Percentiles rank a stretch among this genome's conserved stretches.
Conservation (phyloP, 1,139 yeast genomes). For the Meyerozyma smithsonii region DNA sequence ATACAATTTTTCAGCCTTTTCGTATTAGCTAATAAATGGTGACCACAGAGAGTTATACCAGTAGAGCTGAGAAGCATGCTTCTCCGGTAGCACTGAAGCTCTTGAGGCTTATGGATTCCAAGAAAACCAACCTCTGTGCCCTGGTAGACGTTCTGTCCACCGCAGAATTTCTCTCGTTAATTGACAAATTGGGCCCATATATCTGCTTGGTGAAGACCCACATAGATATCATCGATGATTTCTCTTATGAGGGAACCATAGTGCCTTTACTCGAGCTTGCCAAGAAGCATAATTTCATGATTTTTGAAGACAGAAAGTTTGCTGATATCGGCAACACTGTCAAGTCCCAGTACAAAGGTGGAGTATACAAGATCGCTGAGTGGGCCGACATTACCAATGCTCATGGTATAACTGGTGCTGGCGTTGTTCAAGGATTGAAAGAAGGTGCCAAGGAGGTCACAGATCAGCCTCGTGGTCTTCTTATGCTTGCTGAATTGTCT, state of each 20-base stretch:
- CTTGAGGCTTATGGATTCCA: constrained; percentile 67
- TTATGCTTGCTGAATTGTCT: constrained; percentile 94
- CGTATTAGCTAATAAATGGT: constrained; percentile 12
- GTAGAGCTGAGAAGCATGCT: constrained; percentile 65
- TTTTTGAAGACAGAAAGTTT: constrained; percentile 94
- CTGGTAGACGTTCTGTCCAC: constrained; percentile 90
- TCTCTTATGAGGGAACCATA: constrained; percentile 73
- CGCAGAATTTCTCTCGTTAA: constrained; percentile 60
- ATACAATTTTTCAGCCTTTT: not conserved
- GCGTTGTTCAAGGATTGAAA: constrained; percentile 83
- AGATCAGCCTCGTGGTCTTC: constrained; percentile 72
- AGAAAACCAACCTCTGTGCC: constrained; percentile 89
- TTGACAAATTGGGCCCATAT: constrained; percentile 83
- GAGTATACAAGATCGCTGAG: constrained; percentile 79
- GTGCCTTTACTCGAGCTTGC: constrained; percentile 68
- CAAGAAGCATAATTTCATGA: constrained; percentile 73
- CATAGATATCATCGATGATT: constrained; percentile 87
- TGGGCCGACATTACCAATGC: constrained; percentile 99
- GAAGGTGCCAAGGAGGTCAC: constrained; percentile 77
- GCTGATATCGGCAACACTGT: constrained; percentile 99
- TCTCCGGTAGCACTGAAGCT: constrained; percentile 80
- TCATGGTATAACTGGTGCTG: constrained; percentile 95
- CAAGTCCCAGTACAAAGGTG: constrained; percentile 87
- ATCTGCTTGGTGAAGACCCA: constrained; percentile 93
- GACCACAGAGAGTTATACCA: constrained; percentile 44